Base-by-base conservation (phyloP, 1,284 basidiomycete species). In the Wallemia mellicola region DNA sequence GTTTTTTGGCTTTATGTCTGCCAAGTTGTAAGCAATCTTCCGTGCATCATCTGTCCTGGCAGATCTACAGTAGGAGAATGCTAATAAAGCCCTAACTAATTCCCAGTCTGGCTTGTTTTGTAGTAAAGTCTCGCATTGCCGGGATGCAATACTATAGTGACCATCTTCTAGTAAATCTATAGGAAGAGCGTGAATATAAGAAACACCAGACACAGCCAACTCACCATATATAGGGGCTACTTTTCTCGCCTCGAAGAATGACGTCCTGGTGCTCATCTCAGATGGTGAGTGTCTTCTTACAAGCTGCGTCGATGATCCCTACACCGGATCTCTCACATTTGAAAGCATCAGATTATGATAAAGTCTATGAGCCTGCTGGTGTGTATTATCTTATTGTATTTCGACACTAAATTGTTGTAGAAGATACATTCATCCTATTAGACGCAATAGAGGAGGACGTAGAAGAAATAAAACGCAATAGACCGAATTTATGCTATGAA, bases 391-490 rank as follows among this genome's bases (percentile, higher is more conserved):
- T n/a, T n/a, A n/a, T n/a, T n/a, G n/a, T n/a, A n/a, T n/a, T n/a
- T n/a, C n/a, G n/a, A n/a, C n/a, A n/a, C n/a, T n/a, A n/a, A n/a
- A n/a, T n/a, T n/a, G n/a, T n/a, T n/a, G n/a, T n/a, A n/a, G 68
- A 69, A 60, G 68, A 69, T 60, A 67, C 64, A 2, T 69, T 69
- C 60, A 62, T 64, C 28, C 63, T 69, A 1, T 64, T 69, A 22
- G 68, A 69, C 55, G 68, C 68, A 14, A 62, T 69, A 15, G 68
- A 69, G 60, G 59, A 60, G 28, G 68, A 57, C 24, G 3, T 3
- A 11, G 9, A 24, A 22, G 7, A 24, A 22, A 28, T 57, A 57
- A 27, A 26, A 22, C 15, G 14, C 11, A 26, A 60, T 22, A 22
- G 56, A 15, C 59, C 61, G 17, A 26, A 60, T 24, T 60, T 68